Percentiles rank a stretch among this genome's conserved stretches.
Evolutionary conservation across 148 eudicot genomes (phyloP).

Genomic region (Chenopodium quinoa): DNA sequence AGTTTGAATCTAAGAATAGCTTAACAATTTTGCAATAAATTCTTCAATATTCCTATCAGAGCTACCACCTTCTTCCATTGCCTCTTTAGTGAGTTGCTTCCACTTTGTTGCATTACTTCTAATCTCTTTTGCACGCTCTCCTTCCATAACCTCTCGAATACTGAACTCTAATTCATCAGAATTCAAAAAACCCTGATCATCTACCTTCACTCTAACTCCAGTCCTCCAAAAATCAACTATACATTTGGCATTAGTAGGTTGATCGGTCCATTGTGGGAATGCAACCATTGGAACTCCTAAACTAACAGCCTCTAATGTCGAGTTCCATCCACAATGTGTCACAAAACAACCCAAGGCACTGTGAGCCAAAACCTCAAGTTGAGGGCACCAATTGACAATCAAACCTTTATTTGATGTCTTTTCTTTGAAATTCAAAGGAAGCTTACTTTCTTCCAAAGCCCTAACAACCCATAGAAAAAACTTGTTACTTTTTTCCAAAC

Average conservation of each 20-base stretch:
- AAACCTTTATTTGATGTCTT: slow-evolving; percentile 34
- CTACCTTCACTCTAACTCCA: slow-evolving; percentile 37
- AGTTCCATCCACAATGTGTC: slow-evolving; percentile 68
- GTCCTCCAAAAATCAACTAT: slow-evolving; percentile 44
- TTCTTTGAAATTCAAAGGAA: slow-evolving; percentile 32
- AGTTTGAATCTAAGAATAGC: background rate
- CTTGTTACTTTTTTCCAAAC: slow-evolving; percentile 25
- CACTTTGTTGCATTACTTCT: slow-evolving; percentile 35
- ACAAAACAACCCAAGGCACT: slow-evolving; percentile 45
- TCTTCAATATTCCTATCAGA: slow-evolving; percentile 28
- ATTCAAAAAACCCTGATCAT: slow-evolving; percentile 33
- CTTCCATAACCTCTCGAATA: slow-evolving; percentile 47
- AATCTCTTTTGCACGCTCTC: slow-evolving; percentile 33
- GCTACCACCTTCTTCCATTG: slow-evolving; percentile 30
- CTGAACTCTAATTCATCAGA: slow-evolving; percentile 33
- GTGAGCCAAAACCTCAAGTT: slow-evolving; percentile 43
- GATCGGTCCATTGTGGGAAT: slow-evolving; percentile 54
- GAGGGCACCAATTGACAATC: slow-evolving; percentile 53
- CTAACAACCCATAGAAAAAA: slow-evolving; percentile 61
- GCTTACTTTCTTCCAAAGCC: slow-evolving; percentile 40
- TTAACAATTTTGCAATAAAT: slow-evolving; percentile 17
- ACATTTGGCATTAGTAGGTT: slow-evolving; percentile 52
- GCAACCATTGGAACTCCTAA: slow-evolving; percentile 58
- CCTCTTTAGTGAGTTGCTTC: slow-evolving; percentile 41
- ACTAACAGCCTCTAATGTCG: slow-evolving; percentile 47